phyloP scores from a whole-genome alignment of 768 basidiomycete genomes.

The Hydnomerulius pinastri region DNA sequence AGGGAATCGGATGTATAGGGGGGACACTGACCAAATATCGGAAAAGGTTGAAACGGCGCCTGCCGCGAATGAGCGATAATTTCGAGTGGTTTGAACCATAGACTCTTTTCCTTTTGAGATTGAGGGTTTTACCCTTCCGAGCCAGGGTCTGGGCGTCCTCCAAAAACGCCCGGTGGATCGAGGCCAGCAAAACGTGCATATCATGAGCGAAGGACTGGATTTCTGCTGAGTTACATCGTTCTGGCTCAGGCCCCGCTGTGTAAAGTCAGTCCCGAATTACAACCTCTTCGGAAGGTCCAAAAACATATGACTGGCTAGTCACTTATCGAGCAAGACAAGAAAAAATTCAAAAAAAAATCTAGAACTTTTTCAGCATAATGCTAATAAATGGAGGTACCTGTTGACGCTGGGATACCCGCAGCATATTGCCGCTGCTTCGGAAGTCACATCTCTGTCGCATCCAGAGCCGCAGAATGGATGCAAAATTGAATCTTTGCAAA shows the following conservation, averaged over 20 bases:
- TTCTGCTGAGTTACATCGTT: background rate
- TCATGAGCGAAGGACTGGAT: background rate
- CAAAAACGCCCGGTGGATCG: background rate
- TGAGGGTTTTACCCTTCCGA: background rate
- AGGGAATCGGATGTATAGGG: conserved; percentile 49
- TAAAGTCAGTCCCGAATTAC: background rate
- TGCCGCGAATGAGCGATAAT: too few relatives aligned
- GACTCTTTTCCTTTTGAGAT: too few relatives aligned
- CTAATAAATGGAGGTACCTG: too few relatives aligned
- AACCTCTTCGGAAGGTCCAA: too few relatives aligned
- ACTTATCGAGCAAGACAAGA: too few relatives aligned
- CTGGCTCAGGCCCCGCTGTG: background rate
- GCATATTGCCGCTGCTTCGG: too few relatives aligned
- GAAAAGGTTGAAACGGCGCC: conserved; percentile 38
- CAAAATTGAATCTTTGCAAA: background rate
- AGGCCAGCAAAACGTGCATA: background rate
- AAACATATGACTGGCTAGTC: too few relatives aligned
- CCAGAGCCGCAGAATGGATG: background rate
- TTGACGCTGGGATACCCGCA: too few relatives aligned
- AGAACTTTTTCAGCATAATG: too few relatives aligned
- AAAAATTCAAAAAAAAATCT: too few relatives aligned
- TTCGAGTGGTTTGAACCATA: too few relatives aligned
- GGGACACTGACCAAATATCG: conserved; percentile 41
- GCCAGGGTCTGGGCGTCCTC: background rate
- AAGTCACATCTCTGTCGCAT: too few relatives aligned